A percentile compares a stretch with the other conserved stretches of the same genome.
phyloP scores from a whole-genome alignment of 768 basidiomycete genomes.

The Russula earlei region DNA sequence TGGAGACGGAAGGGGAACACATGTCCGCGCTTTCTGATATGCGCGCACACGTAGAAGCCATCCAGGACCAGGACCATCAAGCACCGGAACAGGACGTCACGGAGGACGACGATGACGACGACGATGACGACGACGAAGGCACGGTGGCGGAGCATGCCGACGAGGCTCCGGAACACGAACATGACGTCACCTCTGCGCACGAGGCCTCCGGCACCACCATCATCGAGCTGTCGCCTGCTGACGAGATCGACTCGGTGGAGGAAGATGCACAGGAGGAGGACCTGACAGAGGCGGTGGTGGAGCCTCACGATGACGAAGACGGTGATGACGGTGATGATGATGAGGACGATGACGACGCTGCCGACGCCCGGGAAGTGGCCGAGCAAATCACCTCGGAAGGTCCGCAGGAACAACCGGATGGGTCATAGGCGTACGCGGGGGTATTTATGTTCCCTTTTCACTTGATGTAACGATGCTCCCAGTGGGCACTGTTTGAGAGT shows the following conservation, averaged over 20 bases:
- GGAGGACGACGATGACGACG: conserved; percentile 8
- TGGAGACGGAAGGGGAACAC: not conserved
- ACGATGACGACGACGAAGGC: too few species aligned
- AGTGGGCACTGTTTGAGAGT: not conserved
- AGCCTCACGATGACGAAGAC: not conserved
- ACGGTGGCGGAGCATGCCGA: not conserved
- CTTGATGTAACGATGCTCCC: not conserved
- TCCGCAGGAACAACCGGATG: not conserved
- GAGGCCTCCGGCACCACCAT: conserved; percentile 7
- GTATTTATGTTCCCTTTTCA: conserved; percentile 15
- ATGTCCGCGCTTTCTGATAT: not conserved
- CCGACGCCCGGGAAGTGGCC: conserved; percentile 11
- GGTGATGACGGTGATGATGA: not conserved
- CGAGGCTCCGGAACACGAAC: conserved; percentile 6
- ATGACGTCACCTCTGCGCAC: conserved; percentile 11
- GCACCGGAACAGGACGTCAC: conserved; percentile 13
- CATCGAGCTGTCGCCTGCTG: conserved; percentile 11
- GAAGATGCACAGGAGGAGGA: conserved; percentile 17
- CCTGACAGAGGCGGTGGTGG: conserved; percentile 15
- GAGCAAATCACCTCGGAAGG: conserved; percentile 9
- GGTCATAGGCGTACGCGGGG: not conserved
- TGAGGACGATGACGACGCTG: not conserved
- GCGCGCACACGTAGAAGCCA: not conserved
- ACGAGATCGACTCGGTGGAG: conserved; percentile 3
- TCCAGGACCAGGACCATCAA: not conserved